These are phyloP conservation scores for Pseudognaphalium luteoalbum DNA, from an alignment of 129 eudicot genomes.

Conservation along the genomic window DNA sequence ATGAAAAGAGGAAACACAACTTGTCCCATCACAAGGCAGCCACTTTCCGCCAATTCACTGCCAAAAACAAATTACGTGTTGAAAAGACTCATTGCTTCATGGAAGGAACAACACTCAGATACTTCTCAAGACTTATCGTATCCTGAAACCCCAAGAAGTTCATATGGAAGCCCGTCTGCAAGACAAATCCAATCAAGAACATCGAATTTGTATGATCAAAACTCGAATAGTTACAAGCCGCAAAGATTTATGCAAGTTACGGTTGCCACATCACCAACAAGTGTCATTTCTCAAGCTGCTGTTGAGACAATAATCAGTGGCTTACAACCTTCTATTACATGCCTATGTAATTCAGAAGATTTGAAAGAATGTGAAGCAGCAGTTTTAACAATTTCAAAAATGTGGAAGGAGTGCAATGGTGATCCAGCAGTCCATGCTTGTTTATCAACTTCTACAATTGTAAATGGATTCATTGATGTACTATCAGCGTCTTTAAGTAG, in stretches of 20 bases:
- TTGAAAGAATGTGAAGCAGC: conserved; percentile 72
- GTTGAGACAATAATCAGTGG: conserved; percentile 61
- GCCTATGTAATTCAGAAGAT: conserved; percentile 67
- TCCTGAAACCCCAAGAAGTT: conserved; percentile 53
- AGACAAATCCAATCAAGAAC: conserved; percentile 36
- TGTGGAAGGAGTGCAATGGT: conserved; percentile 63
- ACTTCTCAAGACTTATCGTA: conserved; percentile 61
- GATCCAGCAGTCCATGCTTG: conserved; percentile 54
- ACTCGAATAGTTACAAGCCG: conserved; percentile 30
- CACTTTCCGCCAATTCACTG: conserved; percentile 53
- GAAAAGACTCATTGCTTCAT: conserved; percentile 67
- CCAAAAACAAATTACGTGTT: conserved; percentile 82
- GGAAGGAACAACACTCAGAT: conserved; percentile 78
- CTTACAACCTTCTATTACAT: conserved; percentile 56
- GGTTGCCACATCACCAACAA: conserved; percentile 58
- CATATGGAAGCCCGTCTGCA: conserved; percentile 38
- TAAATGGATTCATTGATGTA: conserved; percentile 71
- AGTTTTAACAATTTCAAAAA: conserved; percentile 49
- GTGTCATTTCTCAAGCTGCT: conserved; percentile 78
- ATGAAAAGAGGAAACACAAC: conserved; percentile 72
- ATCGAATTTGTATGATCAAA: conserved; percentile 29
- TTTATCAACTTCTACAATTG: conserved; percentile 53
- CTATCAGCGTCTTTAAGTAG: conserved; percentile 66
- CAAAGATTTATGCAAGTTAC: conserved; percentile 52
- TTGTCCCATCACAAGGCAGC: conserved; percentile 80